Percentiles rank a stretch among this genome's conserved stretches.
Evolutionary conservation across 163 green algal species (phyloP).

Genomic region (Volvox carteri): DNA sequence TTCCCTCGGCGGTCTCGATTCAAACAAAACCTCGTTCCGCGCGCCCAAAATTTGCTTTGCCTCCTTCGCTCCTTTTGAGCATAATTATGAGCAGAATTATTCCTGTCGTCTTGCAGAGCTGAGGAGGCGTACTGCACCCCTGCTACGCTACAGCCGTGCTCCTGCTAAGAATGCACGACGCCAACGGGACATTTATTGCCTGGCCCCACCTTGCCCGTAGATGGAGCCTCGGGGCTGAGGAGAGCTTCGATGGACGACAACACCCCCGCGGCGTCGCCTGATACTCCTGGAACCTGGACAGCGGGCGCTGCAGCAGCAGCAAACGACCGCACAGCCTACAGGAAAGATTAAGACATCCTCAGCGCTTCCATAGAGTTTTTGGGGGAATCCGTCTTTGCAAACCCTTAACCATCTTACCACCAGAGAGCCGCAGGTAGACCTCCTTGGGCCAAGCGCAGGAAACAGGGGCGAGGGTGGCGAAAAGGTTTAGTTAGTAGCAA

Average conservation of each 20-base stretch:
- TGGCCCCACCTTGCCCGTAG: slow-evolving; percentile 2
- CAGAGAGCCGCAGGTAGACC: not conserved
- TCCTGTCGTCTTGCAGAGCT: no score
- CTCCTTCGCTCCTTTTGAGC: no score
- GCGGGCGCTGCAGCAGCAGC: not conserved
- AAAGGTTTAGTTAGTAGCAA: no score
- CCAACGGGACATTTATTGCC: not conserved
- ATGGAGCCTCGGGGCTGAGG: not conserved
- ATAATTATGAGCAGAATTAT: no score
- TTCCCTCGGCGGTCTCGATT: no score
- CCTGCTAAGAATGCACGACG: no score
- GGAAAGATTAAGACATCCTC: not conserved
- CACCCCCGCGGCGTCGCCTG: slow-evolving; percentile 23
- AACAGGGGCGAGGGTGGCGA: no score
- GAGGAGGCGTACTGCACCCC: no score
- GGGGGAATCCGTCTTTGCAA: no score
- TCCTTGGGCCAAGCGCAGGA: not conserved
- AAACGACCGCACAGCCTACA: slow-evolving; percentile 6
- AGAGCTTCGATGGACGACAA: slow-evolving; percentile 22
- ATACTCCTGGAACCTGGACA: slow-evolving; percentile 1
- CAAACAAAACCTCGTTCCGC: no score
- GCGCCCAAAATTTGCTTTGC: no score
- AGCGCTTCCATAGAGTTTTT: not conserved
- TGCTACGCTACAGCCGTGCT: no score
- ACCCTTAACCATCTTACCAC: not conserved